Evolutionary conservation across 2,329 filamentous ascomycete species (phyloP), one percentile per base, ranked within the genome.

Genomic region (Fusarium incarnatum): DNA sequence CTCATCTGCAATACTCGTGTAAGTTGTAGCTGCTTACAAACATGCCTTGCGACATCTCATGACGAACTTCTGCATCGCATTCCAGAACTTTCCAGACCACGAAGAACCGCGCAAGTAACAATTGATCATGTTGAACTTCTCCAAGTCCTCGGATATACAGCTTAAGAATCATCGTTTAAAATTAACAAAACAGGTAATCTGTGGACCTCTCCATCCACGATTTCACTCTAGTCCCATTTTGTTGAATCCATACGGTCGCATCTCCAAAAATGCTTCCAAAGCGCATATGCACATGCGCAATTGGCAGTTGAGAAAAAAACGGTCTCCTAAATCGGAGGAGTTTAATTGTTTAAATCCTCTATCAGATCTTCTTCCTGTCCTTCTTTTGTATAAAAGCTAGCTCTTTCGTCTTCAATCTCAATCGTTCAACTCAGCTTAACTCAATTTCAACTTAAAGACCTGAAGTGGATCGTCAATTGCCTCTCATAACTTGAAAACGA

Each of bases 301-400:
- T 40, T 45, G 44, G 27, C n/a, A 23, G 16, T 47, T 20, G 34
- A 15, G 15, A 55, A 22, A 20, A 44, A 25, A 56, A 20, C 6
- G 25, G n/a, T 25, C 37, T 66, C 63, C 63, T 66, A 40, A 27
- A 66, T 66, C 63, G 62, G 63, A 66, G 63, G 63, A 66, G 63
- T 23, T 46, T 16, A 22, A 60, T 27, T 20, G 22, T 49, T 53
- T 40, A 55, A 54, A 55, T 55, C 11, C 13, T 41, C 45, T 25
- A 16, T 23, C 18, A 37, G 23, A 12, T 16, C 11, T 8, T 40
- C 22, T 25, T 48, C 32, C 32, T 11, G 48, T 20, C 7, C 6
- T 6, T 5, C 22, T 37, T n/a, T 40, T 40, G 18, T 30, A 44
- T 18, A 23, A 50, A 64, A 34, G 3, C 42, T 27, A 18, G 13